A percentile compares a stretch with the other conserved stretches of the same genome.
These are phyloP conservation scores for Cystoderma amianthinum DNA, from an alignment of 768 basidiomycete species.

Conservation along the genomic window DNA sequence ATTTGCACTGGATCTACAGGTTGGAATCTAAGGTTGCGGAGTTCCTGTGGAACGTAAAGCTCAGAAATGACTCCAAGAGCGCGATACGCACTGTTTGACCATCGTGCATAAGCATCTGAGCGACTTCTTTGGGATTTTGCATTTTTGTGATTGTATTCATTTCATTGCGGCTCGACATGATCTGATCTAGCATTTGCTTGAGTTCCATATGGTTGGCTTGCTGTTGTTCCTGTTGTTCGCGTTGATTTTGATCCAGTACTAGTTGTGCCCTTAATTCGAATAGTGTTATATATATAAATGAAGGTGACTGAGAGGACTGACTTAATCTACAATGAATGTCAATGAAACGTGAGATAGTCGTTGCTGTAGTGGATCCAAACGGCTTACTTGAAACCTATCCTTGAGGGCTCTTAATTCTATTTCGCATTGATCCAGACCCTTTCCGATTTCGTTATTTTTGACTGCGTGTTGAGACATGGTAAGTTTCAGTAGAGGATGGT, in stretches of 20 bases:
- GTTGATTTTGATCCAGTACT: slow-evolving; percentile 17
- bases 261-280: slow-evolving; percentile 22
- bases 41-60: slow-evolving; percentile 14
- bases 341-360: neutral
- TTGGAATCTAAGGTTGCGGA: slow-evolving; percentile 16
- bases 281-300: no score
- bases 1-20: slow-evolving; percentile 5
- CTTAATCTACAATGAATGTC: slow-evolving; percentile 13
- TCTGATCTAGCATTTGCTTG: slow-evolving; percentile 6
- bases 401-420: slow-evolving; percentile 34
- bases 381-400: slow-evolving; percentile 33
- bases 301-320: no score
- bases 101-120: slow-evolving; percentile 40
- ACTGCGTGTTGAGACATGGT: slow-evolving; percentile 19
- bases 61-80: no score
- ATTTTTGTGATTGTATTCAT: slow-evolving; percentile 23
- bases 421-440: slow-evolving; percentile 36
- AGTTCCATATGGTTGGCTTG: slow-evolving; percentile 29
- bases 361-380: neutral
- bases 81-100: slow-evolving; percentile 38
- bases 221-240: slow-evolving; percentile 31
- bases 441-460: slow-evolving; percentile 36
- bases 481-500: neutral
- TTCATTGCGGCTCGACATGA: neutral
- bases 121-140: slow-evolving; percentile 33